phyloP scores from a whole-genome alignment of 192 early-diverging fungal species.

The Rhizophagus prolifer region DNA sequence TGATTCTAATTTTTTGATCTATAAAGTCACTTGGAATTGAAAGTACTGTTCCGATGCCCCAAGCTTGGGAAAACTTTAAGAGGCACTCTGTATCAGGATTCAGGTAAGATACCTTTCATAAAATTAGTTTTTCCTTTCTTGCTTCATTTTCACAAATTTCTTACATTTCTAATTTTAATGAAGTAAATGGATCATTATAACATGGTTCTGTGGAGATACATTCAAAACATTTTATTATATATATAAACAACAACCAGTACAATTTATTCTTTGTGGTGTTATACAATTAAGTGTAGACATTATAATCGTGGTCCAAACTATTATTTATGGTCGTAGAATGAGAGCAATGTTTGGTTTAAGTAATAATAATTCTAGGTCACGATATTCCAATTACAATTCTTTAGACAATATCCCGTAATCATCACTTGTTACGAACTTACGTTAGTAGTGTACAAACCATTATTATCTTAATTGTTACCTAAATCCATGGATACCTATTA shows the following conservation, averaged over 20 bases:
- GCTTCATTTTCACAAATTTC: background rate
- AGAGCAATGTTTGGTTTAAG: slow-evolving; percentile 1
- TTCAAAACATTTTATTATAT: slow-evolving; percentile 62
- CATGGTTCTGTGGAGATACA: slow-evolving; percentile 56
- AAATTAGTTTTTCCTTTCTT: background rate
- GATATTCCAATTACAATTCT: slow-evolving; percentile 20
- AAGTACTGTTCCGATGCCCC: slow-evolving; percentile 55
- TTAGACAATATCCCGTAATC: slow-evolving; percentile 3
- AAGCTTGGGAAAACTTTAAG: slow-evolving; percentile 48
- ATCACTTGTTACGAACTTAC: background rate
- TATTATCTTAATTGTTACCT: too few species aligned
- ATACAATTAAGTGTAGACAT: slow-evolving; percentile 55
- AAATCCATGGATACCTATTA: too few species aligned
- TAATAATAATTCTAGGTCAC: background rate
- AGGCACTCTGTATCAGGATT: slow-evolving; percentile 52
- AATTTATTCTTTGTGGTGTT: slow-evolving; percentile 55
- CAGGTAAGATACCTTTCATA: slow-evolving; percentile 17
- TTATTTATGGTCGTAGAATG: slow-evolving; percentile 38
- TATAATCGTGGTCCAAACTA: slow-evolving; percentile 49
- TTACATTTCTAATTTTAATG: background rate
- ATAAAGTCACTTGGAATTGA: slow-evolving; percentile 52
- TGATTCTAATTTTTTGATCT: background rate
- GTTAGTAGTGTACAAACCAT: too few species aligned
- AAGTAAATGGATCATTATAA: slow-evolving; percentile 39
- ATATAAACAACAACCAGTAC: slow-evolving; percentile 47